These are phyloP conservation scores for Microbotryum intermedium DNA, from an alignment of 1,284 basidiomycete genomes.

Conservation along the genomic window DNA sequence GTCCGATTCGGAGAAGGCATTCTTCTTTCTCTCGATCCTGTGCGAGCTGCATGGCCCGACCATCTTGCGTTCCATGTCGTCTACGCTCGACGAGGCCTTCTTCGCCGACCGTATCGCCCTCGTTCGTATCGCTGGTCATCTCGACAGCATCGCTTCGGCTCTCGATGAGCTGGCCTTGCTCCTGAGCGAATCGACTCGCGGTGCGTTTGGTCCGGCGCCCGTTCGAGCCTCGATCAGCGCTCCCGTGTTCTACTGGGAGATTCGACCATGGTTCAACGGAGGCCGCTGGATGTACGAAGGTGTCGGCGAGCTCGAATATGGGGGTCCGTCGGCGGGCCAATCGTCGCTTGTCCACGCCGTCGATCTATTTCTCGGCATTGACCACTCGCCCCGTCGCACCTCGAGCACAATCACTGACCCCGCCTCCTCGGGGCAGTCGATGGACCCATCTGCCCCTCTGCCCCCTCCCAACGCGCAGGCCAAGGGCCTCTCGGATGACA, in stretches of 20 bases:
- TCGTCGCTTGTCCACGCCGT: slow-evolving; percentile 79
- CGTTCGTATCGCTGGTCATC: slow-evolving; percentile 63
- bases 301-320: slow-evolving; percentile 54
- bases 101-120: slow-evolving; percentile 63
- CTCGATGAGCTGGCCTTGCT: slow-evolving; percentile 58
- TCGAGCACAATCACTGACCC: slow-evolving; percentile 4
- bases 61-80: slow-evolving; percentile 75
- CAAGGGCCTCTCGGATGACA: slow-evolving; percentile 35
- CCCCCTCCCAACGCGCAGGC: background rate
- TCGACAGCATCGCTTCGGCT: slow-evolving; percentile 56
- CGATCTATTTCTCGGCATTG: slow-evolving; percentile 80
- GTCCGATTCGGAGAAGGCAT: slow-evolving; percentile 75
- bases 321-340: slow-evolving; percentile 85
- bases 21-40: slow-evolving; percentile 79
- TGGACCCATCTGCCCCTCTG: background rate
- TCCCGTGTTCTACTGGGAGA: slow-evolving; percentile 67
- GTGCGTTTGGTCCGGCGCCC: slow-evolving; percentile 43
- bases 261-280: slow-evolving; percentile 89
- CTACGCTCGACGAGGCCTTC: slow-evolving; percentile 84
- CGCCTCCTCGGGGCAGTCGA: slow-evolving; percentile 9
- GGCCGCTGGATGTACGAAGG: slow-evolving; percentile 78
- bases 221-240: slow-evolving; percentile 36
- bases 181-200: slow-evolving; percentile 58
- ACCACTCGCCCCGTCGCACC: slow-evolving; percentile 46
- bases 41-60: slow-evolving; percentile 85